Evolutionary conservation across 352 stramenopile species (phyloP).

Genomic region (Phytophthora sansomeana): DNA sequence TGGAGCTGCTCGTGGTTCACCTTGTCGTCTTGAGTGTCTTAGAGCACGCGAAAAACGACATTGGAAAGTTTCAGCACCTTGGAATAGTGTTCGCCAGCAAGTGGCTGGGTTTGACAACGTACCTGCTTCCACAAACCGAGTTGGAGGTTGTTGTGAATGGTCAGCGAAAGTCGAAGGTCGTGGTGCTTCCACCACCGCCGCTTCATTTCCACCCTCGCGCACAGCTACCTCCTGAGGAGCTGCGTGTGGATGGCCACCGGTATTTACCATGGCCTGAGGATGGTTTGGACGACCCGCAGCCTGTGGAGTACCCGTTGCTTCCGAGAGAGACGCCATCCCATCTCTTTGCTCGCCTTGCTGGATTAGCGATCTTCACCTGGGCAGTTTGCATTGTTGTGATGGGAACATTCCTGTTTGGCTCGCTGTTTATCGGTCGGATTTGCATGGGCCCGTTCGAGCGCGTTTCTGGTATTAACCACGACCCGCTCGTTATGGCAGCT

Average conservation of each 20-base stretch:
- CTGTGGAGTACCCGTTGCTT: constrained; percentile 79
- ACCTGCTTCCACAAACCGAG: constrained; percentile 68
- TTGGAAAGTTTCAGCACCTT: constrained; percentile 78
- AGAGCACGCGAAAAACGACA: constrained; percentile 91
- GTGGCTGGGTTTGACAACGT: constrained; percentile 73
- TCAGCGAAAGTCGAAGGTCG: constrained; percentile 38
- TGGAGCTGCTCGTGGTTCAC: constrained; percentile 97
- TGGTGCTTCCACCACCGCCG: constrained; percentile 72
- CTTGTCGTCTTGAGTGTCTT: constrained; percentile 95
- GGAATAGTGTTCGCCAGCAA: constrained; percentile 66
- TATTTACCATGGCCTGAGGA: constrained; percentile 90
- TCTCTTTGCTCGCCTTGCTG: constrained; percentile 60
- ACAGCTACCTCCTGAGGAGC: constrained; percentile 70
- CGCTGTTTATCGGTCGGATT: constrained; percentile 70
- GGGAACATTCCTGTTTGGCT: constrained; percentile 70
- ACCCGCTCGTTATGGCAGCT: constrained; percentile 76
- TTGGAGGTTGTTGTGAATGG: constrained; percentile 44
- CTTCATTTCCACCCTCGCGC: constrained; percentile 85
- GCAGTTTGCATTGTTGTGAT: constrained; percentile 66
- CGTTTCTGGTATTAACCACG: constrained; percentile 71
- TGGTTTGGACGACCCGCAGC: constrained; percentile 70
- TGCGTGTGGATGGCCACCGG: constrained; percentile 72
- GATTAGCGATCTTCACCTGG: constrained; percentile 67
- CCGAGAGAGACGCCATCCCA: constrained; percentile 59
- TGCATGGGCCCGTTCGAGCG: constrained; percentile 79